Conservation (phyloP, 139 green algal genomes). For the Astrephomene gubernaculifera region DNA sequence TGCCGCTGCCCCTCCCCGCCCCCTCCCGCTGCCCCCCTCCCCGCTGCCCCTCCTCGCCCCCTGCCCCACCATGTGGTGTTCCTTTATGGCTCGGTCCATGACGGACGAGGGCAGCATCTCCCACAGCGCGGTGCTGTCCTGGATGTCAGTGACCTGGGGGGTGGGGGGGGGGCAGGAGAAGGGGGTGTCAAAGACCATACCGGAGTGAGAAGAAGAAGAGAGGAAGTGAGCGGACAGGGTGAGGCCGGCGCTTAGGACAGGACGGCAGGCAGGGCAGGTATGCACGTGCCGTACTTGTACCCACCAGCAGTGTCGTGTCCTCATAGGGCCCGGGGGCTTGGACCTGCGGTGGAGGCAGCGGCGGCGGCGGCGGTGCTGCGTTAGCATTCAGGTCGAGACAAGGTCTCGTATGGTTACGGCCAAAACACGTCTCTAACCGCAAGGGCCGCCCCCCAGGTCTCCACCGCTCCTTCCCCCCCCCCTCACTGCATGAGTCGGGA, state of each 20-base stretch:
- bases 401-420: too few relatives aligned
- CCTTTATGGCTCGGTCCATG: conserved; percentile 59
- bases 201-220: too few relatives aligned
- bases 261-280: too few relatives aligned
- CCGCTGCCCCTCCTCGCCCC: not conserved
- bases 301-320: conserved; percentile 47
- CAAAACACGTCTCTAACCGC: too few relatives aligned
- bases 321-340: conserved; percentile 40
- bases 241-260: too few relatives aligned
- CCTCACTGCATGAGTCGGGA: too few relatives aligned
- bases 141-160: conserved; percentile 44
- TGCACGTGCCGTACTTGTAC: not conserved
- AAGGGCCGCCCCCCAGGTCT: too few relatives aligned
- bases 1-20: not conserved
- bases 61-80: conserved; percentile 53
- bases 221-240: too few relatives aligned
- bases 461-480: too few relatives aligned
- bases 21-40: not conserved
- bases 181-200: not conserved
- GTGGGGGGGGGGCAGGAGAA: not conserved
- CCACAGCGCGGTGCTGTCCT: conserved; percentile 62
- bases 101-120: conserved; percentile 54
- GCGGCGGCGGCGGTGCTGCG: too few relatives aligned
- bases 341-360: conserved; percentile 1
- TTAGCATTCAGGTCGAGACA: too few relatives aligned